phyloP scores from a whole-genome alignment of 2,329 filamentous ascomycete genomes.

The Lithohypha guttulata region DNA sequence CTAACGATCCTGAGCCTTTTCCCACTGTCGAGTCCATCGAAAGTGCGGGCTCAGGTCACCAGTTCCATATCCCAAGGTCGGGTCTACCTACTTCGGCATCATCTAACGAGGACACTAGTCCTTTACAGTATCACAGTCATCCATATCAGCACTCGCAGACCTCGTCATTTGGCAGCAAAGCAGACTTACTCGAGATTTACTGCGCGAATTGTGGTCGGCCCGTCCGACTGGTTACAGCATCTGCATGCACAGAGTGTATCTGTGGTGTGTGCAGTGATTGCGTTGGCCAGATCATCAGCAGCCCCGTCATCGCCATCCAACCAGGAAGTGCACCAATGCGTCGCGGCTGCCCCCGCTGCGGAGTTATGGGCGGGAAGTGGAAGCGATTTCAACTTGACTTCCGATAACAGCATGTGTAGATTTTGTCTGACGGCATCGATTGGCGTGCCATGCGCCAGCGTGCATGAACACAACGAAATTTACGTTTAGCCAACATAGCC shows the following conservation, averaged over 20 bases:
- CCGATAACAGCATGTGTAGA: constrained; percentile 25
- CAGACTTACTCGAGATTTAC: constrained; percentile 67
- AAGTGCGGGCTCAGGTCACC: constrained; percentile 46
- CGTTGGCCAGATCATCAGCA: constrained; percentile 44
- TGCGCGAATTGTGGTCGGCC: constrained; percentile 77
- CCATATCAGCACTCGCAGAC: constrained; percentile 45
- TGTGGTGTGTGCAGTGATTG: constrained; percentile 84
- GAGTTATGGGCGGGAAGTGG: constrained; percentile 37
- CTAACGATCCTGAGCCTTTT: constrained; percentile 64
- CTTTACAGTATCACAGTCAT: constrained; percentile 30
- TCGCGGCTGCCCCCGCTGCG: constrained; percentile 36
- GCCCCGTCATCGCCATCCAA: constrained; percentile 27
- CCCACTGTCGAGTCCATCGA: constrained; percentile 79
- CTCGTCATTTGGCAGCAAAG: constrained; percentile 32
- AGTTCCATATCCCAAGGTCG: constrained; percentile 58
- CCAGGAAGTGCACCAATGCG: constrained; percentile 26
- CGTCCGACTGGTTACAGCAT: constrained; percentile 69
- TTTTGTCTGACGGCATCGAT: constrained; percentile 3
- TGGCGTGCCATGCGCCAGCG: too few species aligned
- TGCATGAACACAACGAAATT: constrained; percentile 1
- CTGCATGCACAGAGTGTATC: constrained; percentile 92
- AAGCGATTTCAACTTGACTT: constrained; percentile 40
- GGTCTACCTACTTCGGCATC: constrained; percentile 54
- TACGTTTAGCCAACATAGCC: constrained; percentile 6
- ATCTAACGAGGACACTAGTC: constrained; percentile 51